These are phyloP conservation scores for Phylloporus arenicola DNA, from an alignment of 768 basidiomycete species.

Conservation along the genomic window DNA sequence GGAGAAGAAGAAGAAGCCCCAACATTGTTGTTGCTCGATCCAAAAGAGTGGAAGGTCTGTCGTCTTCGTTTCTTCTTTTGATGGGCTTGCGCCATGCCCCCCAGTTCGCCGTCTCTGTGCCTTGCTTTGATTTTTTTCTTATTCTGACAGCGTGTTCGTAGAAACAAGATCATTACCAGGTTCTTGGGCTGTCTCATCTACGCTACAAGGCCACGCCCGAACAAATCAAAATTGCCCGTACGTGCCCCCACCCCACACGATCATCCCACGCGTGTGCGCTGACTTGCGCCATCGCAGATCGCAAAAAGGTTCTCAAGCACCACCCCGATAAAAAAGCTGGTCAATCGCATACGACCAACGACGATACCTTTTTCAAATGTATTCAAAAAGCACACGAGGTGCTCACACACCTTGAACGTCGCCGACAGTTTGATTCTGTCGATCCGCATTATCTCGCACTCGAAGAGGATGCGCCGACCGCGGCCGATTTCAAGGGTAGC, in stretches of 20 bases:
- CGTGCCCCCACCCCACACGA: constrained; percentile 31
- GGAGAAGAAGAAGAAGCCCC: constrained; percentile 83
- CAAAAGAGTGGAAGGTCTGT: constrained; percentile 95
- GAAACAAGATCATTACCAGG: constrained; percentile 99
- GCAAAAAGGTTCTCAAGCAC: constrained; percentile 98
- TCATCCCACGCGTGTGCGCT: background rate
- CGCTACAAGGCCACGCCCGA: constrained; percentile 81
- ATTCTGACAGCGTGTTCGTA: constrained; percentile 27
- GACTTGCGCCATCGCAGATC: constrained; percentile 51
- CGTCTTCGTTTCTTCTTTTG: background rate
- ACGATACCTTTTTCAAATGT: constrained; percentile 99
- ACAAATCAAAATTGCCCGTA: constrained; percentile 96
- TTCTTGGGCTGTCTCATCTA: constrained; percentile 88
- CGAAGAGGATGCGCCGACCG: constrained; percentile 73
- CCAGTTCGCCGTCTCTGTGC: background rate
- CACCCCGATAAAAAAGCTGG: constrained; percentile 96
- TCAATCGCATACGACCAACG: constrained; percentile 77
- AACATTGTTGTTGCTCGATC: constrained; percentile 71
- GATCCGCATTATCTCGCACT: constrained; percentile 71
- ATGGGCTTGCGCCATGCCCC: background rate
- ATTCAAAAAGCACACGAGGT: constrained; percentile 98
- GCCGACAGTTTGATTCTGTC: constrained; percentile 95
- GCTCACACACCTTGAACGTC: constrained; percentile 78
- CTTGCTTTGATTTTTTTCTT: background rate
- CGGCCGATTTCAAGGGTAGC: constrained; percentile 47